Percentiles rank a stretch among this genome's conserved stretches.
Evolutionary conservation across 1,284 basidiomycete species (phyloP).

Genomic region (Puccinia horiana): DNA sequence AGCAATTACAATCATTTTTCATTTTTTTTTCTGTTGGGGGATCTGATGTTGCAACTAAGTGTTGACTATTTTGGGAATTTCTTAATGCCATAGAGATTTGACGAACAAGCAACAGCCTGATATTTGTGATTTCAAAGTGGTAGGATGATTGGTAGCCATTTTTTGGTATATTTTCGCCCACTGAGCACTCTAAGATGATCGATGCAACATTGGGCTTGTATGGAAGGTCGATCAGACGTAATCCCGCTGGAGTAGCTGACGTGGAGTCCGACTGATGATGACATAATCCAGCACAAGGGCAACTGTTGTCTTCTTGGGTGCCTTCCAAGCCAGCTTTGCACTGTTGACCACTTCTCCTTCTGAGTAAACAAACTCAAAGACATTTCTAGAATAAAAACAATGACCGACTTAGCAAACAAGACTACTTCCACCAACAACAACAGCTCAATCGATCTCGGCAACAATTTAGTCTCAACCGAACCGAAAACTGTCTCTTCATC

Average conservation of each 20-base stretch:
- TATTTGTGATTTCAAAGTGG: too few species aligned
- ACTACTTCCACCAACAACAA: background rate
- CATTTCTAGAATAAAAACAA: background rate
- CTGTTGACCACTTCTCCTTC: background rate
- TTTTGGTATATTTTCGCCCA: too few species aligned
- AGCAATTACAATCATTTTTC: too few species aligned
- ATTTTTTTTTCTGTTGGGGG: too few species aligned
- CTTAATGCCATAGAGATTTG: too few species aligned
- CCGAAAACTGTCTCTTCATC: background rate
- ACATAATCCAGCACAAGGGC: conserved; percentile 1
- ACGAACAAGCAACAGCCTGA: too few species aligned
- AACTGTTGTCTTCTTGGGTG: background rate
- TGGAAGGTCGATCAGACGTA: background rate
- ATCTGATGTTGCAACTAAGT: too few species aligned
- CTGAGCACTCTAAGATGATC: too few species aligned
- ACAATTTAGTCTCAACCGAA: background rate
- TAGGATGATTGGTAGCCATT: too few species aligned
- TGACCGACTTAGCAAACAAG: background rate
- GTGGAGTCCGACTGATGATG: background rate
- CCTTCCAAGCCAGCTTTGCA: background rate
- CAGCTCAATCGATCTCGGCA: too few species aligned
- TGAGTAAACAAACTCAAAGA: background rate
- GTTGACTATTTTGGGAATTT: too few species aligned
- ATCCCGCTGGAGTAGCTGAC: background rate
- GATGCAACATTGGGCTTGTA: too few species aligned